phyloP scores from a whole-genome alignment of 176 grass and related monocot genomes.

The Miscanthus lutarioriparius region DNA sequence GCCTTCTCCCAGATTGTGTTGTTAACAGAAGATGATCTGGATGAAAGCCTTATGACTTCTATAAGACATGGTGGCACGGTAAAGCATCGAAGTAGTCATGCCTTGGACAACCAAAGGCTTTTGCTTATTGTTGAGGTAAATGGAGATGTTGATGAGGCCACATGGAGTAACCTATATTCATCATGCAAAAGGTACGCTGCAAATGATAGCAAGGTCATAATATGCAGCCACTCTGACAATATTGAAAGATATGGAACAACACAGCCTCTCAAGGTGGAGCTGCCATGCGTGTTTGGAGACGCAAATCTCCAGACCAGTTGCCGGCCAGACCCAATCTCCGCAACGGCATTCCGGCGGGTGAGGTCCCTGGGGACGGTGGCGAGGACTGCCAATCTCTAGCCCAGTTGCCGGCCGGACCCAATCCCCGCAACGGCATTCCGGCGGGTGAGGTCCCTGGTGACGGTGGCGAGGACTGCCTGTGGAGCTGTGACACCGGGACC shows the following conservation, averaged over 20 bases:
- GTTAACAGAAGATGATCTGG: neutral
- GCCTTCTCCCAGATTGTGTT: neutral
- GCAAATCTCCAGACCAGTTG: too few species aligned
- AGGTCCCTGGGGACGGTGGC: too few species aligned
- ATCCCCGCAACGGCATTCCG: too few species aligned
- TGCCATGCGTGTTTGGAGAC: too few species aligned
- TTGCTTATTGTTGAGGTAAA: neutral
- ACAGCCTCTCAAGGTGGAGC: neutral
- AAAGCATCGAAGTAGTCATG: neutral
- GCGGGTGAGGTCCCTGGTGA: too few species aligned
- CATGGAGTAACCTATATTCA: neutral
- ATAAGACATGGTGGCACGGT: neutral
- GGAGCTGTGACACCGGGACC: too few species aligned
- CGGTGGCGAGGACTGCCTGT: too few species aligned
- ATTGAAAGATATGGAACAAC: neutral
- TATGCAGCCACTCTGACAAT: neutral
- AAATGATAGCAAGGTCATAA: neutral
- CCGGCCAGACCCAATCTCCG: too few species aligned
- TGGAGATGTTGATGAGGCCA: neutral
- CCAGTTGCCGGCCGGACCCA: too few species aligned
- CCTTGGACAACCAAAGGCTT: neutral
- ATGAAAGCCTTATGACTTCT: neutral
- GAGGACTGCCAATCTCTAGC: too few species aligned
- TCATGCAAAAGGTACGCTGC: neutral
- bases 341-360: too few species aligned